A percentile compares a stretch with the other conserved stretches of the same genome.
These are phyloP conservation scores for Selaginella tamariscina DNA, from an alignment of 75 land plant genomes.

Conservation along the genomic window DNA sequence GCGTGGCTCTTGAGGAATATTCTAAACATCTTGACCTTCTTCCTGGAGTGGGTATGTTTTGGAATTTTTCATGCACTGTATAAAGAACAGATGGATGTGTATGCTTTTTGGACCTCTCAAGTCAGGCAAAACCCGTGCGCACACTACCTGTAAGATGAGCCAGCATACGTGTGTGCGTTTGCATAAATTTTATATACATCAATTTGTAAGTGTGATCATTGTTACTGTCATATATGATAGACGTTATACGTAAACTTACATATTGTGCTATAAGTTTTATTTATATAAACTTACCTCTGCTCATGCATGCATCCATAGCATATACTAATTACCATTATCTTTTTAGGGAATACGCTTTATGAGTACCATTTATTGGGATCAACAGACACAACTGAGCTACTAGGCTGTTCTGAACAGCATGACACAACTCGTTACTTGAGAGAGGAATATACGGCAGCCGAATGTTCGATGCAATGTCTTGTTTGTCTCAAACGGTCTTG, in stretches of 20 bases:
- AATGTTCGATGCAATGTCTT: constrained; percentile 19
- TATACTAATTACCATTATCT: no score
- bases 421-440: constrained; percentile 51
- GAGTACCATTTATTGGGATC: constrained; percentile 68
- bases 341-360: constrained; percentile 65
- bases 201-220: no score
- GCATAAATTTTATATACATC: no score
- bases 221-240: no score
- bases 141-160: constrained; percentile 61
- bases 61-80: constrained; percentile 68
- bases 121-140: constrained; percentile 78
- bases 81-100: constrained; percentile 71
- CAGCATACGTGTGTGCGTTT: no score
- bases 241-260: no score
- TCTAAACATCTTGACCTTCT: constrained; percentile 41
- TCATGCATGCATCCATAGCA: no score
- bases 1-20: constrained; percentile 14
- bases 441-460: constrained; percentile 9
- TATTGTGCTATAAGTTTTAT: no score
- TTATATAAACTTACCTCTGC: no score
- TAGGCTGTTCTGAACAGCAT: constrained; percentile 97
- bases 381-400: constrained; percentile 88
- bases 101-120: constrained; percentile 86
- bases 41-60: constrained; percentile 44
- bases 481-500: constrained; percentile 7